Conservation (phyloP, 1,139 yeast species). For the Protomyces macrosporus region DNA sequence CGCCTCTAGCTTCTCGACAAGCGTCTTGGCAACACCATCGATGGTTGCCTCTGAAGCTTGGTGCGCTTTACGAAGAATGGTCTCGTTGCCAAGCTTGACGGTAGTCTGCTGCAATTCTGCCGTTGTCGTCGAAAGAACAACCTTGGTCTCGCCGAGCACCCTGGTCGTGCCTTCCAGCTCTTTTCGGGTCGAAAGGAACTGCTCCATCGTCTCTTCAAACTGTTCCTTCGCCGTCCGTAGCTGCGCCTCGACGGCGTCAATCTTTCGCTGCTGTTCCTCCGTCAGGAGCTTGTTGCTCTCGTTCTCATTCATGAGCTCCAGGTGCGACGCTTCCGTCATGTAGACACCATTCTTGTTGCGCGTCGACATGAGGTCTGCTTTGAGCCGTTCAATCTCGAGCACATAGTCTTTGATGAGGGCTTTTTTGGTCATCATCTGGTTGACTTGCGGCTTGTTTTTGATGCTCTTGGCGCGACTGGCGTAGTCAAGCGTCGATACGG, state of each 20-base stretch:
- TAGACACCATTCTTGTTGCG: constrained; percentile 63
- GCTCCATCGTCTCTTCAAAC: constrained; percentile 35
- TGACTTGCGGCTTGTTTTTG: constrained; percentile 66
- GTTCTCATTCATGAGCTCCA: constrained; percentile 46
- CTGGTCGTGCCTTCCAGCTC: constrained; percentile 35
- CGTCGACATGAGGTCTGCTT: constrained; percentile 57
- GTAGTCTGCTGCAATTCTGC: constrained; percentile 29
- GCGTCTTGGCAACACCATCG: constrained; percentile 35
- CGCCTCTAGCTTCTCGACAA: constrained; percentile 35
- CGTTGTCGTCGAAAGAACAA: constrained; percentile 32
- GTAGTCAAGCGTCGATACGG: constrained; percentile 75
- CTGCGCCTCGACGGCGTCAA: constrained; percentile 46
- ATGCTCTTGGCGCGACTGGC: constrained; percentile 78
- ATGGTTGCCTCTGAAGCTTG: constrained; percentile 37
- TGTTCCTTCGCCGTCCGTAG: constrained; percentile 39
- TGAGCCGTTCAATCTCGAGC: constrained; percentile 53
- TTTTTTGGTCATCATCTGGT: constrained; percentile 50
- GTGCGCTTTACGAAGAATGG: constrained; percentile 36
- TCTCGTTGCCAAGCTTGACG: constrained; percentile 34
- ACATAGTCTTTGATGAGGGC: constrained; percentile 49
- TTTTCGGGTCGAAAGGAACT: constrained; percentile 34
- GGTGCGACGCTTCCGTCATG: constrained; percentile 51
- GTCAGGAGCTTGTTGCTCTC: constrained; percentile 46
- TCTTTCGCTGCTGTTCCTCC: constrained; percentile 47
- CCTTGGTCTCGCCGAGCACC: constrained; percentile 32